Conservation (phyloP, 345 rosid genomes). For the Hevea brasiliensis region DNA sequence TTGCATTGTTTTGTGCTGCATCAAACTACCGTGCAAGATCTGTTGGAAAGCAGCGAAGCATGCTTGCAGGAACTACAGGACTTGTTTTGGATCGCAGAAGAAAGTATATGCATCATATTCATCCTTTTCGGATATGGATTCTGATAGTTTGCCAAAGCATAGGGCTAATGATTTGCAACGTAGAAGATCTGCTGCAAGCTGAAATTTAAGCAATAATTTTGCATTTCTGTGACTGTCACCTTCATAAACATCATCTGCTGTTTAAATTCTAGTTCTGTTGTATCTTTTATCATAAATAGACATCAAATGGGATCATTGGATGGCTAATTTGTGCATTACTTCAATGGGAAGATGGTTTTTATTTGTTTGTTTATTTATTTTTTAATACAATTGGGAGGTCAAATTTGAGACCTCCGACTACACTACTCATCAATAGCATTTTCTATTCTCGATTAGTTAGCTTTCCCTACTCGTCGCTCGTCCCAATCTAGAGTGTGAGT, state of each 20-base stretch:
- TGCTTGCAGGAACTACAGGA: conserved; percentile 17
- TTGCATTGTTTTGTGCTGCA: conserved; percentile 52
- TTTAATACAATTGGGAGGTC: too few relatives aligned
- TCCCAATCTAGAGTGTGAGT: too few relatives aligned
- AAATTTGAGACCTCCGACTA: too few relatives aligned
- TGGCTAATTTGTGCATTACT: neutral
- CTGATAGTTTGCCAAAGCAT: conserved; percentile 18
- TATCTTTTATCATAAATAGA: neutral
- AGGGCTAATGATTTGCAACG: conserved; percentile 6
- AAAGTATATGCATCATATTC: conserved; percentile 53
- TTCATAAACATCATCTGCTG: too few relatives aligned
- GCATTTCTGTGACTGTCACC: neutral
- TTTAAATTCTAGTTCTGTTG: too few relatives aligned
- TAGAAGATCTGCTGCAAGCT: neutral
- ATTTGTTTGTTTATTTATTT: too few relatives aligned
- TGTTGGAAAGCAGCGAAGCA: conserved; percentile 41
- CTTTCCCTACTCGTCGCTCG: too few relatives aligned
- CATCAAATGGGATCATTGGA: neutral
- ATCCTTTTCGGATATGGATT: conserved; percentile 73
- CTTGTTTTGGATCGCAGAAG: conserved; percentile 36
- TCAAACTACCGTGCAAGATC: conserved; percentile 59
- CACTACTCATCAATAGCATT: too few relatives aligned
- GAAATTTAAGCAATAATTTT: neutral
- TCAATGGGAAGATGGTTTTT: too few relatives aligned
- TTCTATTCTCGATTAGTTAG: too few relatives aligned